Evolutionary conservation across 1,284 basidiomycete species (phyloP).

Genomic region (Sanghuangporus baumii): DNA sequence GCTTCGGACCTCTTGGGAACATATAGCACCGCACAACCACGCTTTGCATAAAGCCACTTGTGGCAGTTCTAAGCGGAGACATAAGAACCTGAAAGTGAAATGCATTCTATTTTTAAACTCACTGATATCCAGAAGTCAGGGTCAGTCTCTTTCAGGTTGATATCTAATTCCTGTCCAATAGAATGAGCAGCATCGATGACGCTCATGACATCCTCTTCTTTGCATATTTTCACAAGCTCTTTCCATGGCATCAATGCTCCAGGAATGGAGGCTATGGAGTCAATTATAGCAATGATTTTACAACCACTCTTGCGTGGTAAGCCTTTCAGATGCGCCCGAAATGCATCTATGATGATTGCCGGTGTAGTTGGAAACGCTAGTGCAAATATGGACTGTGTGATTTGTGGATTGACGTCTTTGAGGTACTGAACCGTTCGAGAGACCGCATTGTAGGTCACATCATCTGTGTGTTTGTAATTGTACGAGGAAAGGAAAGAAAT

Average conservation of each 20-base stretch:
- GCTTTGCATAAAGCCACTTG: slow-evolving; percentile 79
- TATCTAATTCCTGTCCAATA: slow-evolving; percentile 41
- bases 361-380: slow-evolving; percentile 64
- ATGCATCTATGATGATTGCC: slow-evolving; percentile 49
- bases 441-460: slow-evolving; percentile 64
- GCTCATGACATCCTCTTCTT: slow-evolving; percentile 60
- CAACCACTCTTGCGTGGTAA: slow-evolving; percentile 26
- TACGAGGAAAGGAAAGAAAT: neutral
- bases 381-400: slow-evolving; percentile 43
- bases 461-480: slow-evolving; percentile 34
- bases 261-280: slow-evolving; percentile 67
- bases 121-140: slow-evolving; percentile 86
- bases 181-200: slow-evolving; percentile 87
- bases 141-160: slow-evolving; percentile 52
- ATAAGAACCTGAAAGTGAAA: neutral
- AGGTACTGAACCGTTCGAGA: slow-evolving; percentile 53
- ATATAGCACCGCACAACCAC: slow-evolving; percentile 71
- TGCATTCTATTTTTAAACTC: slow-evolving; percentile 22
- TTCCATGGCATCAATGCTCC: slow-evolving; percentile 78
- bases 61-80: slow-evolving; percentile 61
- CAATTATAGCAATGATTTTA: slow-evolving; percentile 70
- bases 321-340: slow-evolving; percentile 38
- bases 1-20: slow-evolving; percentile 54
- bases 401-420: slow-evolving; percentile 50
- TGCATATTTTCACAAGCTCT: slow-evolving; percentile 64